Base-by-base conservation (phyloP, 1,139 yeast genomes). In the Candida glucosophila region DNA sequence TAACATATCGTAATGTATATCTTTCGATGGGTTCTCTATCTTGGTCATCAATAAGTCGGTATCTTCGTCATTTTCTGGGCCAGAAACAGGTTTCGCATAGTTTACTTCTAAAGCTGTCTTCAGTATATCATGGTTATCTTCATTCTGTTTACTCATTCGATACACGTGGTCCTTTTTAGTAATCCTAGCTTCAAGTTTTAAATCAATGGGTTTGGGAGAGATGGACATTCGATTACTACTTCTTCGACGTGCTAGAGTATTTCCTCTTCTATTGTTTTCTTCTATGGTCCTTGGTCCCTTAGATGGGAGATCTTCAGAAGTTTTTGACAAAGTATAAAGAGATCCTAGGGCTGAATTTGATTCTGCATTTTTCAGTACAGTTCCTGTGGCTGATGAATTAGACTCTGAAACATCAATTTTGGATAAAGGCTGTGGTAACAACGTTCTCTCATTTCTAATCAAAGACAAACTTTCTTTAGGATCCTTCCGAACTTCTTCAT, bases 11-110 rank as follows among this genome's bases (percentile, higher is more conserved):
- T 64, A 57, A 28, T 62, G 61, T 14, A 64, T 54, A 15, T 74
- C 73, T 31, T 69, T 67, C 0, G 90, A 78, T 0, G 92, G 92
- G 39, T 81, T 81, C 5, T 58, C 58, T 15, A 82, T 69, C 23
- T 71, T 73, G 5, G 79, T 69, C 85, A 92, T 82, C 38, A 74
- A 61, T 19, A 47, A 42, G 55, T 52, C 13, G 44, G 18, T 16
- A 8, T 16, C 9, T n/a, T 16, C 18, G 8, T 19, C 21, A 8
- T n/a, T 7, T 8, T 7, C 7, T 11, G 12, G 7, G n/a, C n/a
- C n/a, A n/a, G n/a, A n/a, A n/a, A n/a, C n/a, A n/a, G n/a, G n/a
- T n/a, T n/a, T n/a, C n/a, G n/a, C n/a, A n/a, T n/a, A n/a, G n/a
- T n/a, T n/a, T n/a, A n/a, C n/a, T n/a, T n/a, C n/a, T n/a, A n/a